Evolutionary conservation across 768 basidiomycete species (phyloP).

Genomic region (Boletus patriciae): DNA sequence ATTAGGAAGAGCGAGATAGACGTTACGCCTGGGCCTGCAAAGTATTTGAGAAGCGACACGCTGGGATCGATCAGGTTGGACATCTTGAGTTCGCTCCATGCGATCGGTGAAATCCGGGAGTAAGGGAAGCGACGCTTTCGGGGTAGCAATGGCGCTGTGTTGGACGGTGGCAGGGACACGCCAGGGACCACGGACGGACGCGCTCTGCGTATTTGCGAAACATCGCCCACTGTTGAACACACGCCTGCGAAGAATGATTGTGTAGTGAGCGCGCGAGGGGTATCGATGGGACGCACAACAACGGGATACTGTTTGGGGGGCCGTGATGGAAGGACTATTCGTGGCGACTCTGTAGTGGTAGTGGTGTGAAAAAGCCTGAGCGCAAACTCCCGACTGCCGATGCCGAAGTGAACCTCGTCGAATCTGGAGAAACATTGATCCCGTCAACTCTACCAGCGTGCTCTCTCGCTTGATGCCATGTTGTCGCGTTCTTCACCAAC

Average conservation of each 20-base stretch:
- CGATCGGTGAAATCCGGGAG: constrained; percentile 28
- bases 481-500: no score
- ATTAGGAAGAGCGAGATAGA: constrained; percentile 22
- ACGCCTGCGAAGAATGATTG: constrained; percentile 12
- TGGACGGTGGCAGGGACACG: constrained; percentile 16
- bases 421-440: no score
- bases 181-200: constrained; percentile 25
- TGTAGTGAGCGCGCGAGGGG: not conserved
- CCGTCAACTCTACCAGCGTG: no score
- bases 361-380: no score
- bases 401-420: no score
- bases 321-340: no score
- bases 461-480: no score
- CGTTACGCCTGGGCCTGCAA: constrained; percentile 22
- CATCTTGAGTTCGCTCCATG: constrained; percentile 29
- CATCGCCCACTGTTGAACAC: constrained; percentile 26
- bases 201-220: constrained; percentile 29
- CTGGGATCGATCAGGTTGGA: constrained; percentile 22
- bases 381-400: no score
- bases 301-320: constrained; percentile 21
- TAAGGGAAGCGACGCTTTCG: constrained; percentile 17
- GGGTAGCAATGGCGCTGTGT: constrained; percentile 16
- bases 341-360: no score
- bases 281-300: constrained; percentile 14
- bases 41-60: constrained; percentile 26